These are phyloP conservation scores for Tetracladium marchalianum DNA, from an alignment of 495 filamentous ascomycete genomes.

Conservation along the genomic window DNA sequence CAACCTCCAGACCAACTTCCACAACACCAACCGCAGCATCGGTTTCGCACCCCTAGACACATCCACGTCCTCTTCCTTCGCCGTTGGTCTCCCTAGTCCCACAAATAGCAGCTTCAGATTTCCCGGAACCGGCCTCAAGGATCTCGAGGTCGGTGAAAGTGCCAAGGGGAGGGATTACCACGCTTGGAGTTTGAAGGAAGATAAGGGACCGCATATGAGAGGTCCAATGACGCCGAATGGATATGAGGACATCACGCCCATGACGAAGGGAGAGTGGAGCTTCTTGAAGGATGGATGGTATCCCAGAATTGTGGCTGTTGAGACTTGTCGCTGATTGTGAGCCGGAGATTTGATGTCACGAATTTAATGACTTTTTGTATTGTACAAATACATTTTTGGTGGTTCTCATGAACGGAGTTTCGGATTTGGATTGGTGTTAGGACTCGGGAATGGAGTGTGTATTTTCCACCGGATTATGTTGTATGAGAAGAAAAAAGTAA, in stretches of 20 bases:
- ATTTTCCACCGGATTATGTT: too few relatives aligned
- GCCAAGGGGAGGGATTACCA: conserved; percentile 11
- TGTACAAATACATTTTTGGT: too few relatives aligned
- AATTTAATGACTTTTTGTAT: too few relatives aligned
- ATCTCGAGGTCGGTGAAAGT: conserved; percentile 12
- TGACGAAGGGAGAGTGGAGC: conserved; percentile 45
- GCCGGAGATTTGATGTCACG: too few relatives aligned
- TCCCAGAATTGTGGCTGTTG: conserved; percentile 27
- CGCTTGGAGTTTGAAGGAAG: conserved; percentile 3
- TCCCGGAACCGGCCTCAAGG: too few relatives aligned
- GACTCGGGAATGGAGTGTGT: too few relatives aligned
- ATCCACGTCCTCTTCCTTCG: neutral
- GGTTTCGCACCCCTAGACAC: neutral
- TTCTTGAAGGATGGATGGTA: conserved; percentile 34
- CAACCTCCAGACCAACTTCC: neutral
- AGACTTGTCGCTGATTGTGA: conserved; percentile 22
- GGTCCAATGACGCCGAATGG: conserved; percentile 37
- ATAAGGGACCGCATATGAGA: conserved; percentile 14
- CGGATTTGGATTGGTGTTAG: too few relatives aligned
- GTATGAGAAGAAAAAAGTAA: too few relatives aligned
- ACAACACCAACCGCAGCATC: neutral
- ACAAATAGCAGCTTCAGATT: too few relatives aligned
- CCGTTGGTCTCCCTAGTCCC: too few relatives aligned
- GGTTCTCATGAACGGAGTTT: too few relatives aligned
- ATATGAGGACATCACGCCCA: conserved; percentile 44